phyloP scores from a whole-genome alignment of 176 grass and related monocot genomes.

The Paspalum vaginatum region DNA sequence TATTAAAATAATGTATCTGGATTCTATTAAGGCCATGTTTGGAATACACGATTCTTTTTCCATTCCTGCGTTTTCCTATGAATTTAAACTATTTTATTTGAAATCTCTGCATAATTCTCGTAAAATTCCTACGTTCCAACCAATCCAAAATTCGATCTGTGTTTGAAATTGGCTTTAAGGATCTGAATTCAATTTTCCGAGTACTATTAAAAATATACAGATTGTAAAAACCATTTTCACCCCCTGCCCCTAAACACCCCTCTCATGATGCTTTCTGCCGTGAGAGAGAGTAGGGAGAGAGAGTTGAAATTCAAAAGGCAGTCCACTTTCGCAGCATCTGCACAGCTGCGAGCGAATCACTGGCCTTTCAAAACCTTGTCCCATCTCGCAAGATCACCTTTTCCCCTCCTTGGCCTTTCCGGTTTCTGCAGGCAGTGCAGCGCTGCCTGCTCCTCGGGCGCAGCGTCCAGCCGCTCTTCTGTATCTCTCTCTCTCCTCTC shows the following conservation, averaged over 20 bases:
- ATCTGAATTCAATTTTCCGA: too few relatives aligned
- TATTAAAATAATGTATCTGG: too few relatives aligned
- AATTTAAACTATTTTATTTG: too few relatives aligned
- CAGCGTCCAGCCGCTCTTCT: neutral
- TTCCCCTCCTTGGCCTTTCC: neutral
- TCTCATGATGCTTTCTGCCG: neutral
- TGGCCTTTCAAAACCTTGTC: slow-evolving; percentile 17
- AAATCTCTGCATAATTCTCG: too few relatives aligned
- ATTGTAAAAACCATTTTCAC: neutral
- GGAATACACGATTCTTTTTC: too few relatives aligned
- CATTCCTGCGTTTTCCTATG: too few relatives aligned
- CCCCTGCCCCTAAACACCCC: neutral
- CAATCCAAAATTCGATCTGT: too few relatives aligned
- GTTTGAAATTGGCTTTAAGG: too few relatives aligned
- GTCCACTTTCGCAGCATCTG: slow-evolving; percentile 3
- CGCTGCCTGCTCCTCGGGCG: slow-evolving; percentile 18
- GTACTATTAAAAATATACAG: too few relatives aligned
- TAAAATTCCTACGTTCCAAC: too few relatives aligned
- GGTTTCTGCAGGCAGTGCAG: neutral
- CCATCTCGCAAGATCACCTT: neutral
- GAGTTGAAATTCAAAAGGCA: neutral
- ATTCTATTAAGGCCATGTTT: too few relatives aligned
- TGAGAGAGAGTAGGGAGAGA: neutral
- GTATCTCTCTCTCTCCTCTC: neutral
- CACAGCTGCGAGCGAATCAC: neutral